phyloP scores from a whole-genome alignment of 768 basidiomycete species.

The Chalciporus pseudorubinellus region DNA sequence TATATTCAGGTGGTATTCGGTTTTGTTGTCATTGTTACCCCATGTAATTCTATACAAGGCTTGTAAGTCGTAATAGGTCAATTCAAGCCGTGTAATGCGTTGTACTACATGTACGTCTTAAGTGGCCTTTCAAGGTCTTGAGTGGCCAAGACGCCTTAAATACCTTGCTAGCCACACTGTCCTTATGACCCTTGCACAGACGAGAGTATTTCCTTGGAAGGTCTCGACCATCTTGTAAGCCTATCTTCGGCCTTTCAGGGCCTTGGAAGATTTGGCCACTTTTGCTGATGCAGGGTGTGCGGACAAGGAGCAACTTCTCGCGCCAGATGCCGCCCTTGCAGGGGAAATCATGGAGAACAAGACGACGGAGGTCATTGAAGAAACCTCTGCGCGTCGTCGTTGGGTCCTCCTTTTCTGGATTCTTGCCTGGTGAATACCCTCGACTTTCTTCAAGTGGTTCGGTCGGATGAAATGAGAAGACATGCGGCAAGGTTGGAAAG shows the following conservation, averaged over 20 bases:
- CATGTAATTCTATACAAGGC: background rate
- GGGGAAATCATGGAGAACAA: too few species aligned
- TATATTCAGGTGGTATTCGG: background rate
- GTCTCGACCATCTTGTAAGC: background rate
- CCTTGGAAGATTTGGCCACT: background rate
- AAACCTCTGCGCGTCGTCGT: too few species aligned
- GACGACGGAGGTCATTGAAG: too few species aligned
- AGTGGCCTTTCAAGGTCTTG: background rate
- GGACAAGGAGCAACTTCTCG: too few species aligned
- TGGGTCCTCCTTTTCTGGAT: too few species aligned
- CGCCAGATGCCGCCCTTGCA: too few species aligned
- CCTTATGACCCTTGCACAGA: background rate
- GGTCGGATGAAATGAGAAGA: too few species aligned
- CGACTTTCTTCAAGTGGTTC: too few species aligned
- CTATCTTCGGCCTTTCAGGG: background rate
- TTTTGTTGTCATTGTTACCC: background rate
- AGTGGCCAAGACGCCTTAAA: background rate
- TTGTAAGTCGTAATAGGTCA: background rate
- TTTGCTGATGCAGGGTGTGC: slow-evolving; percentile 1
- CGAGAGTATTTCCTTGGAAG: background rate
- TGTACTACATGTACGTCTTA: background rate
- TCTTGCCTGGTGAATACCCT: too few species aligned
- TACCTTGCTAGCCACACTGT: background rate
- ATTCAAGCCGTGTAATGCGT: background rate
- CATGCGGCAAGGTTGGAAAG: too few species aligned